Percentiles rank a stretch among this genome's conserved stretches.
These are phyloP conservation scores for Russula griseocarnosa DNA, from an alignment of 768 basidiomycete species.

Conservation along the genomic window DNA sequence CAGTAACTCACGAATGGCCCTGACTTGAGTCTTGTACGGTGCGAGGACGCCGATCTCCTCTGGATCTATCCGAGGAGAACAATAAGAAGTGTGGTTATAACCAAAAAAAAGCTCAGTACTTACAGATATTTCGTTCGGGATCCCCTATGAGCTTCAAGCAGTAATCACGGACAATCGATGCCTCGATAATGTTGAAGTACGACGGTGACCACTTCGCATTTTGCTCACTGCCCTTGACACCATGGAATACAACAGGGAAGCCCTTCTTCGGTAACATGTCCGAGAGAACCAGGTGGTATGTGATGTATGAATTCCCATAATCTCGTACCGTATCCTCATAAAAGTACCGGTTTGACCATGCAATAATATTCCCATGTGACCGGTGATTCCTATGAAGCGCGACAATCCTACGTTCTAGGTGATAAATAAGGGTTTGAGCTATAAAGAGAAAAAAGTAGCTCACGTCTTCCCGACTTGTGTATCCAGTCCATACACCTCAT, in stretches of 20 bases:
- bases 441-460: conserved; percentile 12
- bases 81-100: not conserved
- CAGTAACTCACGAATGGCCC: conserved; percentile 35
- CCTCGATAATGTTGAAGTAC: conserved; percentile 41
- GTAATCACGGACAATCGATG: conserved; percentile 36
- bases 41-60: conserved; percentile 40
- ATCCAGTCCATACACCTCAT: conserved; percentile 33
- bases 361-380: conserved; percentile 42
- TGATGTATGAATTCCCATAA: conserved; percentile 31
- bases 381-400: conserved; percentile 24
- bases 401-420: conserved; percentile 24
- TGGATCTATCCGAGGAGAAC: conserved; percentile 26
- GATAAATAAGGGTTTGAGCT: not conserved
- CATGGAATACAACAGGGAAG: conserved; percentile 38
- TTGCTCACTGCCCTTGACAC: conserved; percentile 35
- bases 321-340: conserved; percentile 37
- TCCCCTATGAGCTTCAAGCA: conserved; percentile 33
- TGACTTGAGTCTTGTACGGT: conserved; percentile 40
- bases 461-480: conserved; percentile 35
- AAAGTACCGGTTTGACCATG: conserved; percentile 49
- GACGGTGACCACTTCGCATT: conserved; percentile 38
- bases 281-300: conserved; percentile 32
- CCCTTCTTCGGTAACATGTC: conserved; percentile 32
- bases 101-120: conserved; percentile 1
- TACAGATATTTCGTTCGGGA: conserved; percentile 34